Conservation (phyloP, 768 basidiomycete species). For the Exsudoporus frostii region DNA sequence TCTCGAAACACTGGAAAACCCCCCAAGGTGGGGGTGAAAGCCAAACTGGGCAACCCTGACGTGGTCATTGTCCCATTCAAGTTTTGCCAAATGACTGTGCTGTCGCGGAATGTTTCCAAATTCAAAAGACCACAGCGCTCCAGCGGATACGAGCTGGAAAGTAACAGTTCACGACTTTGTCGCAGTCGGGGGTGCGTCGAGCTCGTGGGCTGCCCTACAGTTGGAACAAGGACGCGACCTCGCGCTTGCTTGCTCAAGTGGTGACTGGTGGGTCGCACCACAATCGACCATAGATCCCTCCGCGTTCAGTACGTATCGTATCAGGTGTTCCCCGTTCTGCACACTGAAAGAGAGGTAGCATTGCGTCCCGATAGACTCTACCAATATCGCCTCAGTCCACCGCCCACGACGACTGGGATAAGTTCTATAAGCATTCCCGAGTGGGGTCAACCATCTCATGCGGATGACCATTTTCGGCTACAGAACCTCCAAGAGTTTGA, state of each 20-base stretch:
- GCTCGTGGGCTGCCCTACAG: not conserved
- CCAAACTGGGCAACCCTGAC: not conserved
- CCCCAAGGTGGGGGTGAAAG: conserved; percentile 1
- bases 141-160: not conserved
- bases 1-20: not conserved
- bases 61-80: not conserved
- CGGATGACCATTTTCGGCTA: conserved; percentile 32
- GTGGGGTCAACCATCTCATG: conserved; percentile 37
- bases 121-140: not conserved
- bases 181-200: not conserved
- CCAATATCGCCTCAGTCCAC: conserved; percentile 22
- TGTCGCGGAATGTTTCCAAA: not conserved
- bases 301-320: conserved; percentile 21
- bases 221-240: conserved; percentile 24
- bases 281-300: conserved; percentile 9
- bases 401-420: not conserved
- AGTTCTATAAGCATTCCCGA: conserved; percentile 22
- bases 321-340: not conserved
- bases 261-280: conserved; percentile 21
- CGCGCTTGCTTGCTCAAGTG: conserved; percentile 11
- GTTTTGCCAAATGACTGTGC: not conserved
- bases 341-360: conserved; percentile 18
- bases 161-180: conserved; percentile 24
- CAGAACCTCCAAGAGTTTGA: conserved; percentile 44
- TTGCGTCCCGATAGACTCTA: conserved; percentile 17